Evolutionary conservation across 108 stramenopile genomes (phyloP).

Genomic region (Mediolabrus comicus): DNA sequence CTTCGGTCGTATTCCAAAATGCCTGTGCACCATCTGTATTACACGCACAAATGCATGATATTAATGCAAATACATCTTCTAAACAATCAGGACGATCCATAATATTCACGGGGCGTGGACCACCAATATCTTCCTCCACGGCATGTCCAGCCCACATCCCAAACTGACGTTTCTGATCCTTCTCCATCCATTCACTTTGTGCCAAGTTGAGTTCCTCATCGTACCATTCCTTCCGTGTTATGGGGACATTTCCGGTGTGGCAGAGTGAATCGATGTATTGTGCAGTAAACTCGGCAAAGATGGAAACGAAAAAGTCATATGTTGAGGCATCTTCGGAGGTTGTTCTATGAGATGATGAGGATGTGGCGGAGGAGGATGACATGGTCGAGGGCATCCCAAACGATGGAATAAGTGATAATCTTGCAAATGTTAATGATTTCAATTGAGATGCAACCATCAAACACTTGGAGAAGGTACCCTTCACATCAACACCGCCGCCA

Average conservation of each 20-base stretch:
- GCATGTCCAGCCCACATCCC: constrained; percentile 51
- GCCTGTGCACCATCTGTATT: constrained; percentile 51
- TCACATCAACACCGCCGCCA: constrained; percentile 32
- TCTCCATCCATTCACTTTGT: constrained; percentile 48
- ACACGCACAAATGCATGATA: constrained; percentile 54
- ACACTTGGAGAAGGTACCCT: constrained; percentile 48
- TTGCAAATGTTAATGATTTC: constrained; percentile 73
- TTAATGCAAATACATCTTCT: constrained; percentile 82
- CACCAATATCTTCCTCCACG: constrained; percentile 24
- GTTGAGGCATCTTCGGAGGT: constrained; percentile 10
- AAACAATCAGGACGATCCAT: constrained; percentile 80
- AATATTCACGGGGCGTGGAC: constrained; percentile 66
- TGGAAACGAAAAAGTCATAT: constrained; percentile 66
- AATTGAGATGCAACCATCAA: constrained; percentile 52
- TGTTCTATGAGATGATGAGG: constrained; percentile 3
- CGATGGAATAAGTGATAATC: constrained; percentile 63
- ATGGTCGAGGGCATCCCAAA: constrained; percentile 29
- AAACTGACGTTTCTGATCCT: constrained; percentile 61
- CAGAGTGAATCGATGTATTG: constrained; percentile 63
- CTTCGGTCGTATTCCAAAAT: constrained; percentile 60
- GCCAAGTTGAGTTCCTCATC: constrained; percentile 64
- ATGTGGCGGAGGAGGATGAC: constrained; percentile 2
- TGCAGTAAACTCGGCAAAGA: constrained; percentile 65
- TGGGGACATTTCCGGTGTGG: constrained; percentile 55
- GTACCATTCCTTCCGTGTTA: constrained; percentile 68